Percentiles rank a stretch among this genome's conserved stretches.
phyloP scores from a whole-genome alignment of 306 rosid genomes.

The Acacia melanoxylon region DNA sequence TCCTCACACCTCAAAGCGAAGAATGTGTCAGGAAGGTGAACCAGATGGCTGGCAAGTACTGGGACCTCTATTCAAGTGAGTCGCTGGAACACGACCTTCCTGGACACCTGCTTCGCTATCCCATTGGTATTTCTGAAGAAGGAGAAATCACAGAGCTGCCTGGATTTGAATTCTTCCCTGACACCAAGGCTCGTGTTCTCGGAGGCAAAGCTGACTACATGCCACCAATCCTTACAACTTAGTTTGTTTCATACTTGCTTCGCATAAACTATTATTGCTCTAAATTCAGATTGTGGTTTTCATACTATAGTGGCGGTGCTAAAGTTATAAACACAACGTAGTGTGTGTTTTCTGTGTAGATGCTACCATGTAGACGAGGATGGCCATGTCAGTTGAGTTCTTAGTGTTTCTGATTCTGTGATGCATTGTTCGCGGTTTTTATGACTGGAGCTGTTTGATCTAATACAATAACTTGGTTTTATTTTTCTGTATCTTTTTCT shows the following conservation, averaged over 20 bases:
- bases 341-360: conserved; percentile 23
- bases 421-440: conserved; percentile 16
- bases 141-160: conserved; percentile 59
- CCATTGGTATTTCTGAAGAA: conserved; percentile 47
- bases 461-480: not conserved
- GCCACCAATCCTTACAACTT: conserved; percentile 78
- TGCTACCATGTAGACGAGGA: conserved; percentile 12
- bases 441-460: conserved; percentile 3
- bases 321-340: conserved; percentile 29
- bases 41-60: conserved; percentile 66
- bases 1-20: conserved; percentile 52
- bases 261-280: conserved; percentile 5
- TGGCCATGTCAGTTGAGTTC: conserved; percentile 22
- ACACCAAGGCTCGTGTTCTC: conserved; percentile 69
- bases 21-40: conserved; percentile 61
- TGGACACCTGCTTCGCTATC: conserved; percentile 74
- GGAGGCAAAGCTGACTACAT: conserved; percentile 65
- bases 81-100: conserved; percentile 67
- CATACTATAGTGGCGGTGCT: not conserved
- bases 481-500: not conserved
- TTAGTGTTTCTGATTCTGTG: conserved; percentile 18
- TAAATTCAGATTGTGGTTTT: conserved; percentile 26
- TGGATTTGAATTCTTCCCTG: conserved; percentile 66
- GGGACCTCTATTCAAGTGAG: conserved; percentile 66
- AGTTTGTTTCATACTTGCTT: conserved; percentile 30